These are phyloP conservation scores for Orbilia brochopaga DNA, from an alignment of 2,329 filamentous ascomycete genomes.

Conservation along the genomic window DNA sequence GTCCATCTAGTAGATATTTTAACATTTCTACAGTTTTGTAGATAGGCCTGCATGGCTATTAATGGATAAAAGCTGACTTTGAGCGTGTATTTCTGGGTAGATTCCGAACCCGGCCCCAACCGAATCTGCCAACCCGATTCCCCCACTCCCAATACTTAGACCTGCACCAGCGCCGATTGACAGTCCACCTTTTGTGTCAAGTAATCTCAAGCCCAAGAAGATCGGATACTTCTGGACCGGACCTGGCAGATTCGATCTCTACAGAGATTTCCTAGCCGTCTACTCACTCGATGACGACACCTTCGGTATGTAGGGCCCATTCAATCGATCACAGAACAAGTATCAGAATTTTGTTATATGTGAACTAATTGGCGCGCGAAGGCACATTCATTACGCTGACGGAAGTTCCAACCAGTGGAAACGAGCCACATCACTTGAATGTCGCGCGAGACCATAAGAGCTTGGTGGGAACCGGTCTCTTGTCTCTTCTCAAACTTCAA, in stretches of 20 bases:
- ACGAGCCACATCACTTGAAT: conserved; percentile 68
- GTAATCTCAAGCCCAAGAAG: conserved; percentile 69
- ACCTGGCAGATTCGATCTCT: conserved; percentile 66
- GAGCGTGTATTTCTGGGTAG: too few relatives aligned
- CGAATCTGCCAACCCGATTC: too few relatives aligned
- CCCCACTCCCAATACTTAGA: conserved; percentile 67
- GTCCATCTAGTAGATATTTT: neutral
- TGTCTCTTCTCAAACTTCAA: conserved; percentile 67
- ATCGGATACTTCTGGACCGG: conserved; percentile 71
- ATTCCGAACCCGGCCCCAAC: too few relatives aligned
- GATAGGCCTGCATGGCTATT: too few relatives aligned
- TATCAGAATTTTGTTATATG: conserved; percentile 67
- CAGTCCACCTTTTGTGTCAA: conserved; percentile 63
- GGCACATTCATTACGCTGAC: conserved; percentile 65
- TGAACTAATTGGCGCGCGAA: neutral
- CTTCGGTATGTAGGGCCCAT: conserved; percentile 16
- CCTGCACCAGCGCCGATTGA: conserved; percentile 66
- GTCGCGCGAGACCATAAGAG: conserved; percentile 66
- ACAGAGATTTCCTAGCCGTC: conserved; percentile 67
- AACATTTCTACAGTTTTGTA: neutral
- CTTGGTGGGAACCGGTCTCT: conserved; percentile 65
- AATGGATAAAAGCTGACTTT: too few relatives aligned
- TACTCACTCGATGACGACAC: conserved; percentile 66
- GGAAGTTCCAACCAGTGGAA: conserved; percentile 67
- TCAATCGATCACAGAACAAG: conserved; percentile 1